Evolutionary conservation across 805 yeast species (phyloP).

Genomic region (Lipomyces spencermartinsiae): DNA sequence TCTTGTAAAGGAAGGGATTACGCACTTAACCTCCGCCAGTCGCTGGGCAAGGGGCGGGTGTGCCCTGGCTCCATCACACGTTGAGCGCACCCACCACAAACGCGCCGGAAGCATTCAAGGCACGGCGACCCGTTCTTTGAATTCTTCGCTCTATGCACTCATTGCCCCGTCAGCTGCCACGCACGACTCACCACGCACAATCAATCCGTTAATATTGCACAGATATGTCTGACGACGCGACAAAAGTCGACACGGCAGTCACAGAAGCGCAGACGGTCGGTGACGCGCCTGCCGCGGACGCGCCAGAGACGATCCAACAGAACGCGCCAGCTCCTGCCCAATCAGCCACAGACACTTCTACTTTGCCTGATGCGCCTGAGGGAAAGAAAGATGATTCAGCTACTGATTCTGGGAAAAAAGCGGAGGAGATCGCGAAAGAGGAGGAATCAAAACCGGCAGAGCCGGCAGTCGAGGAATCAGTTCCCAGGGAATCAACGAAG

Average conservation of each 20-base stretch:
- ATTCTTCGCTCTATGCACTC: neutral
- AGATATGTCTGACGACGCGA: conserved; percentile 10
- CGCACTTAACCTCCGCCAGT: neutral
- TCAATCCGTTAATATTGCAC: neutral
- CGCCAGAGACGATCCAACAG: neutral
- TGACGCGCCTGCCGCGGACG: conserved; percentile 15
- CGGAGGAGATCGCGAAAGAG: neutral
- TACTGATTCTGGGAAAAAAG: neutral
- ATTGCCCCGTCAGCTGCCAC: neutral
- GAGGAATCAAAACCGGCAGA: conserved; percentile 6
- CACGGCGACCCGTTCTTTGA: neutral
- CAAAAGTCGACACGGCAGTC: conserved; percentile 10
- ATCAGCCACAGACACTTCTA: neutral
- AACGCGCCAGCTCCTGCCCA: neutral
- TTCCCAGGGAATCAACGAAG: neutral
- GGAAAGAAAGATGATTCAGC: neutral
- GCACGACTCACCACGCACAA: neutral
- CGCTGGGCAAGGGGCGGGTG: neutral
- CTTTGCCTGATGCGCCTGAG: neutral
- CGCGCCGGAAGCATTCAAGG: neutral
- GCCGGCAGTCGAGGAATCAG: neutral
- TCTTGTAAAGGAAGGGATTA: neutral
- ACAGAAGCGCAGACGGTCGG: conserved; percentile 12
- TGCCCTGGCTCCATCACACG: neutral
- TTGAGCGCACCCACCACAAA: neutral